phyloP scores from a whole-genome alignment of 83 land plant genomes.

The Picea abies region DNA sequence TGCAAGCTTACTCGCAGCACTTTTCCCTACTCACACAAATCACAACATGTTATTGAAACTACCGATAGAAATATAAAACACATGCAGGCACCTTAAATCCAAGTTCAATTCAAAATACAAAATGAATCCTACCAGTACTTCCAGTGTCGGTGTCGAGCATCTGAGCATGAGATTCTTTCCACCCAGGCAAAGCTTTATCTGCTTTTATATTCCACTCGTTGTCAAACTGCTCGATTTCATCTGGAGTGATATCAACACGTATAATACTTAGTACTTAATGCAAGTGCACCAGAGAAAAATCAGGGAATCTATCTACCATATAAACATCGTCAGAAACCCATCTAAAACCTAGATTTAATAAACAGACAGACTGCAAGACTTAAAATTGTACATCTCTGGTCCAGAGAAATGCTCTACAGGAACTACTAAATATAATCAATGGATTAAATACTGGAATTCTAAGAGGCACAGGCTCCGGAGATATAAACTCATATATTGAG shows the following conservation, averaged over 20 bases:
- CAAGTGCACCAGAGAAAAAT: too few relatives aligned
- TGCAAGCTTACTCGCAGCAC: background rate
- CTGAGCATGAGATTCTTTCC: conserved; percentile 18
- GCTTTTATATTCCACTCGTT: conserved; percentile 57
- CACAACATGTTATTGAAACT: background rate
- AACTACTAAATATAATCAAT: too few relatives aligned
- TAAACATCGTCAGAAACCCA: too few relatives aligned
- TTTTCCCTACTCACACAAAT: background rate
- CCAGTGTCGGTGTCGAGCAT: conserved; percentile 8
- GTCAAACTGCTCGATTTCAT: conserved; percentile 55
- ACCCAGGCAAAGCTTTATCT: conserved; percentile 41
- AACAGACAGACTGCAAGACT: too few relatives aligned
- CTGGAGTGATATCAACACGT: conserved; percentile 22
- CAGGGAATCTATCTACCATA: too few relatives aligned
- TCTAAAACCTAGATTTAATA: too few relatives aligned
- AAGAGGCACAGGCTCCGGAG: too few relatives aligned
- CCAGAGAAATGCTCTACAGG: too few relatives aligned
- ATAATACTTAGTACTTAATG: background rate
- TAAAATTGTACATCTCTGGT: too few relatives aligned
- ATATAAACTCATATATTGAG: too few relatives aligned
- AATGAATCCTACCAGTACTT: background rate
- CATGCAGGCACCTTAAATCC: background rate
- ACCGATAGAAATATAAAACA: background rate
- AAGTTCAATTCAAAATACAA: too few relatives aligned
- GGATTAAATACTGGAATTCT: too few relatives aligned